These are phyloP conservation scores for Pleodorina starrii DNA, from an alignment of 139 green algal genomes.

Conservation along the genomic window DNA sequence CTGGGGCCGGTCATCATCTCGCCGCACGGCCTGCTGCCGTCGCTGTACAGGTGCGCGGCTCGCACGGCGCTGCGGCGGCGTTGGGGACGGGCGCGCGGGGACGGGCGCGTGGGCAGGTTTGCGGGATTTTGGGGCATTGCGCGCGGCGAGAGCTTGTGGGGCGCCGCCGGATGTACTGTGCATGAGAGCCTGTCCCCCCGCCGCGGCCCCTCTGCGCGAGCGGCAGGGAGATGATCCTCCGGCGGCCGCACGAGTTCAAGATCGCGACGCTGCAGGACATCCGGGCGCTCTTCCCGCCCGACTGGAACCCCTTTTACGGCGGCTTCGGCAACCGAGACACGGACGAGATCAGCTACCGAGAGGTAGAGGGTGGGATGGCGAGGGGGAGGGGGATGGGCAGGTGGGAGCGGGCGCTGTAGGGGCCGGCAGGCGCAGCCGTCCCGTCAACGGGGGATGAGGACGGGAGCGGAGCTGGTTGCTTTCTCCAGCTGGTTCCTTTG, in stretches of 20 bases:
- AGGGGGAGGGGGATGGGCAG: too few species aligned
- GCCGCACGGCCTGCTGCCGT: constrained; percentile 92
- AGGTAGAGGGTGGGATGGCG: constrained; percentile 36
- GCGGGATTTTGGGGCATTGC: too few species aligned
- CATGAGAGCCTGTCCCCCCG: too few species aligned
- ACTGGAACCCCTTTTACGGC: constrained; percentile 94
- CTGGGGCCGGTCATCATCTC: constrained; percentile 95
- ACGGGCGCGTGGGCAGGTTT: too few species aligned
- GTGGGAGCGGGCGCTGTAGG: too few species aligned
- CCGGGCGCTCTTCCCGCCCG: constrained; percentile 86
- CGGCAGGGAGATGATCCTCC: constrained; percentile 87
- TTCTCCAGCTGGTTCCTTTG: background rate
- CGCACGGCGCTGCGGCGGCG: too few species aligned
- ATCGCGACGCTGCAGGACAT: constrained; percentile 91
- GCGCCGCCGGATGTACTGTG: too few species aligned
- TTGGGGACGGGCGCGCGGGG: background rate
- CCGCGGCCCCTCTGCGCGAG: too few species aligned
- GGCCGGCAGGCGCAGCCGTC: too few species aligned
- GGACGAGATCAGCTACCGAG: constrained; percentile 91
- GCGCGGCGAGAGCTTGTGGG: too few species aligned
- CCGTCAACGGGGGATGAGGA: too few species aligned
- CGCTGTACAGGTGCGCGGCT: constrained; percentile 82
- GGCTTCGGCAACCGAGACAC: constrained; percentile 96
- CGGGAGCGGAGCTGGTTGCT: too few species aligned
- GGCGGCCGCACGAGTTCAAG: constrained; percentile 97